Evolutionary conservation across 495 filamentous ascomycete species (phyloP), one percentile per base, ranked within the genome.

Genomic region (Viridothelium virens): DNA sequence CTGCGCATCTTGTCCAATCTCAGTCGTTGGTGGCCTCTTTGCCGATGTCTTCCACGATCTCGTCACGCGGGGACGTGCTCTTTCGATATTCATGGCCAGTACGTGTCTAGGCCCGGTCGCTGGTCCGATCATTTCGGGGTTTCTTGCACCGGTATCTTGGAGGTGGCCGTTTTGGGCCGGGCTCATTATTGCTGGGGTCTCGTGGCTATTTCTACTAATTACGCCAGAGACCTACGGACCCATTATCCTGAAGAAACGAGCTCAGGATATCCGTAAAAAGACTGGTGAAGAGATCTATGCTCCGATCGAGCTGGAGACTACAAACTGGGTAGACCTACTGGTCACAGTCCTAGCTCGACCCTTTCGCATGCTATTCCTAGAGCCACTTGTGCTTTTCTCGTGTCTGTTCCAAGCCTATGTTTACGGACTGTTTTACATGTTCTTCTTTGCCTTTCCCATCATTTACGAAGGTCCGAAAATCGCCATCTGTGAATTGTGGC

Each of bases 391-490:
- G 25, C 80, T 84, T 34, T 82, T 87, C 41, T 84, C 79, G 0
- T 89, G 86, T 46, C 74, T 90, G 10, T 92, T 90, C 74, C 80
- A 91, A 1, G 80, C 86, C 0, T 75, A 90, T 2, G 80, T 85
- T 14, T 91, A 91, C 72, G 84, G 83, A 6, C 87, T 91, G 39
- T 91, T 92, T 68, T 91, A 90, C 73, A 84, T 91, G 70, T 88
- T 82, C 67, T 89, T 91, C 68, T 83, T 88, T 63, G 82, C 84
- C 3, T 89, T 83, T 70, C 86, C 86, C 0, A 79, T 89, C 14
- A 87, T 89, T 63, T 89, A 86, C 72, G 71, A 82, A 74, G 81
- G 80, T 71, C 46, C 59, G 53, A 14, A 59, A 36, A 31, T 31
- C 31, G 36, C 7, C 25, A 36, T 59, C 7, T 47, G 12, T 25